These are phyloP conservation scores for Pythium dissimile DNA, from an alignment of 352 stramenopile species.

Conservation along the genomic window DNA sequence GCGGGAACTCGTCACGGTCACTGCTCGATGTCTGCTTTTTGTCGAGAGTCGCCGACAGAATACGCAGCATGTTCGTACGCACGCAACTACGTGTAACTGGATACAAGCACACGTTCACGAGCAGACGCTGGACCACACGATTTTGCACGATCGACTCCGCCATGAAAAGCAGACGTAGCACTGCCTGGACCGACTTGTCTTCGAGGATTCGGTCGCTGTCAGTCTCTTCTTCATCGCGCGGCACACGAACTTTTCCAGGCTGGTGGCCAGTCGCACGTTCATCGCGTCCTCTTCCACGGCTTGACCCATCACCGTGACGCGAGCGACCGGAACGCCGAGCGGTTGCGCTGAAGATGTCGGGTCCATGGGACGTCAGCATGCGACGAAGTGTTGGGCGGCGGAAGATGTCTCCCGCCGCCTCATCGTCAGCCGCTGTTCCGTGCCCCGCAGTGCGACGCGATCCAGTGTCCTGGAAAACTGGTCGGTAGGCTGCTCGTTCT, in stretches of 20 bases:
- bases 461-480: conserved; percentile 51
- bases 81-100: conserved; percentile 62
- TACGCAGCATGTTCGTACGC: conserved; percentile 53
- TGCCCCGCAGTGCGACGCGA: conserved; percentile 21
- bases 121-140: conserved; percentile 70
- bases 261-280: conserved; percentile 24
- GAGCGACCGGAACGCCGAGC: conserved; percentile 33
- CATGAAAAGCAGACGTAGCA: conserved; percentile 80
- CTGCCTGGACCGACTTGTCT: conserved; percentile 53
- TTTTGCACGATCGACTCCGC: conserved; percentile 79
- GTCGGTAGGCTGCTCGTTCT: conserved; percentile 87
- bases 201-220: conserved; percentile 60
- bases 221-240: conserved; percentile 68
- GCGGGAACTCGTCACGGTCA: conserved; percentile 56
- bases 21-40: conserved; percentile 13
- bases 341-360: conserved; percentile 34
- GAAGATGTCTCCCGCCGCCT: conserved; percentile 53
- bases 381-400: conserved; percentile 69
- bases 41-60: conserved; percentile 28
- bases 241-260: conserved; percentile 63
- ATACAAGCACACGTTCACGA: conserved; percentile 81
- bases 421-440: conserved; percentile 21
- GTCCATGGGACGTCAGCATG: conserved; percentile 75
- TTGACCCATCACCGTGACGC: conserved; percentile 39
- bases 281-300: conserved; percentile 33